Conservation (phyloP, 2,329 filamentous ascomycete species). For the Colletotrichum sp. region DNA sequence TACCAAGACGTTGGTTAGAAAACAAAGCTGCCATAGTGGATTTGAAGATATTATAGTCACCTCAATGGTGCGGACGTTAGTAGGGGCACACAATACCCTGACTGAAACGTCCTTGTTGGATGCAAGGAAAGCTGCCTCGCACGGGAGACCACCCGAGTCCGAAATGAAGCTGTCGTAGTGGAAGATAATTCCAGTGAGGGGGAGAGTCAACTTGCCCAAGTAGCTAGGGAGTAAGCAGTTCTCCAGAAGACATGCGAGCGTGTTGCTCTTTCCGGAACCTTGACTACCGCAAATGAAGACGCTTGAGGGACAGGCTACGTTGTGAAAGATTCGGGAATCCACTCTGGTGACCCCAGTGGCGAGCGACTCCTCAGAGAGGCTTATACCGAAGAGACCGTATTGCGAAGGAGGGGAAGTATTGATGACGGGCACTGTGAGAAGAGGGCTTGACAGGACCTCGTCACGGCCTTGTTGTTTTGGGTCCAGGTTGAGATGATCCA, state of each 20-base stretch:
- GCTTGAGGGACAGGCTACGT: constrained; percentile 57
- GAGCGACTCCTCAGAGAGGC: neutral
- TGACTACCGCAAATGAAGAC: constrained; percentile 70
- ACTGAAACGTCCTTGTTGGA: constrained; percentile 49
- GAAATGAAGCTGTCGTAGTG: constrained; percentile 66
- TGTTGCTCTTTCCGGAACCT: constrained; percentile 69
- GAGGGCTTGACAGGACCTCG: constrained; percentile 8
- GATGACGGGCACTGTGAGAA: constrained; percentile 1
- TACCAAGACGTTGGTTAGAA: constrained; percentile 18
- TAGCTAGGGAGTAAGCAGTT: constrained; percentile 56
- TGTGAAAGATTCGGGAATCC: constrained; percentile 44
- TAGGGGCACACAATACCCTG: constrained; percentile 59
- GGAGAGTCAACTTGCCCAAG: constrained; percentile 51
- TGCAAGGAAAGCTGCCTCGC: constrained; percentile 64
- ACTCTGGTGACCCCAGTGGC: no score
- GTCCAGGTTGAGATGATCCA: neutral
- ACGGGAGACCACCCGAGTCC: constrained; percentile 52
- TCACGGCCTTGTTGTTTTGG: neutral
- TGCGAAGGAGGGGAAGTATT: neutral
- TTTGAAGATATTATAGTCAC: neutral
- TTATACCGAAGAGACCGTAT: constrained; percentile 28
- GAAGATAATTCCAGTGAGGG: constrained; percentile 67
- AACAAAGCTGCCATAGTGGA: neutral
- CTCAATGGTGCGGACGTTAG: constrained; percentile 48
- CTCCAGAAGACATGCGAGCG: constrained; percentile 60